phyloP scores from a whole-genome alignment of 129 eudicot genomes.

The Chrysanthemum makinoi region DNA sequence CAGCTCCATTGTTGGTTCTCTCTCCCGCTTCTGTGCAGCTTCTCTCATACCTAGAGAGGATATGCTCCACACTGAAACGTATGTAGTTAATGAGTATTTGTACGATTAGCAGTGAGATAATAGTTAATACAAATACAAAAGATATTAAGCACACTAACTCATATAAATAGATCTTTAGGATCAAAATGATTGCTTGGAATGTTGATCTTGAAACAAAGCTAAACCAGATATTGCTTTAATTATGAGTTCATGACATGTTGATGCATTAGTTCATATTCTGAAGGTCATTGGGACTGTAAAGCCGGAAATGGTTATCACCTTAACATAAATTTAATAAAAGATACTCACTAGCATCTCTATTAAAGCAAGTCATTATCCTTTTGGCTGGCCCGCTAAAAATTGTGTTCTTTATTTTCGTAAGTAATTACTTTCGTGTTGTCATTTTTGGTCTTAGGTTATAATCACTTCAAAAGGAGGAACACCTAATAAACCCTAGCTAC shows the following conservation, averaged over 20 bases:
- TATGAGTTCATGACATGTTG: neutral
- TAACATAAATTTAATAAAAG: too few relatives aligned
- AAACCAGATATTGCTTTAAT: neutral
- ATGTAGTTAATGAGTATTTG: neutral
- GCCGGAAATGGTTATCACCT: too few relatives aligned
- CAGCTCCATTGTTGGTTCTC: neutral
- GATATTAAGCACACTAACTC: neutral
- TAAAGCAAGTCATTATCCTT: too few relatives aligned
- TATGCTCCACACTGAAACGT: neutral
- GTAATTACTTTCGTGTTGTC: too few relatives aligned
- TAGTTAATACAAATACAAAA: neutral
- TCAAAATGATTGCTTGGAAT: neutral
- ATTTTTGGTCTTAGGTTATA: too few relatives aligned
- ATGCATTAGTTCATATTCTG: neutral
- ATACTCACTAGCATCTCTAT: too few relatives aligned
- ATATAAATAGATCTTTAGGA: neutral
- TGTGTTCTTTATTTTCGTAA: too few relatives aligned
- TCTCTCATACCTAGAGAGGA: slow-evolving; percentile 8
- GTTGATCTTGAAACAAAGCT: neutral
- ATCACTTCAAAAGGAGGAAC: too few relatives aligned
- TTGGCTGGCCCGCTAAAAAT: too few relatives aligned
- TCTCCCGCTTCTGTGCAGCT: neutral
- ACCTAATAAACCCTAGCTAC: too few relatives aligned
- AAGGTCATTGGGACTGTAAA: too few relatives aligned
- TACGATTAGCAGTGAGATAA: neutral